phyloP scores from a whole-genome alignment of 225 moss, liverwort and hornwort genomes.

The Ulota crispa region DNA sequence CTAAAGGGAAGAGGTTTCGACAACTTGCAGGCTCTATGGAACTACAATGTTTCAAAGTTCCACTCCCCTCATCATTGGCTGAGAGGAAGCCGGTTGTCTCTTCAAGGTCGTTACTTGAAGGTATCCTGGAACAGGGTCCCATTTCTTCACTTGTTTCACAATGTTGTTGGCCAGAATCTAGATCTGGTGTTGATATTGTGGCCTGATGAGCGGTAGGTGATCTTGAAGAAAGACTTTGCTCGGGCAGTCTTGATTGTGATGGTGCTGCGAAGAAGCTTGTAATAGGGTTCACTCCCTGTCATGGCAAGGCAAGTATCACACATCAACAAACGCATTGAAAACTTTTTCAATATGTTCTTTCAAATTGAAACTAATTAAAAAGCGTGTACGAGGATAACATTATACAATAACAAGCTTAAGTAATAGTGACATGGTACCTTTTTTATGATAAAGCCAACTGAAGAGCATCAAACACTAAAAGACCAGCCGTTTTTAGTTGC shows the following conservation, averaged over 20 bases:
- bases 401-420: not conserved
- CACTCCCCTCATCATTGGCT: slow-evolving; percentile 5
- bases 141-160: slow-evolving; percentile 12
- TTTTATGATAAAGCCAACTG: not conserved
- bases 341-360: not conserved
- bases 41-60: slow-evolving; percentile 5
- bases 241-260: slow-evolving; percentile 13
- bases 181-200: slow-evolving; percentile 9
- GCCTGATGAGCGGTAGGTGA: not conserved
- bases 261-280: slow-evolving; percentile 74
- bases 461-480: not conserved
- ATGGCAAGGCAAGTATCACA: slow-evolving; percentile 16
- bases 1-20: slow-evolving; percentile 21
- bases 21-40: slow-evolving; percentile 4
- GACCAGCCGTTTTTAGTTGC: not conserved
- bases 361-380: not conserved
- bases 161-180: not conserved
- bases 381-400: not conserved
- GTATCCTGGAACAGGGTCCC: not conserved
- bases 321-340: not conserved
- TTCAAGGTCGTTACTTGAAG: slow-evolving; percentile 14
- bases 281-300: slow-evolving; percentile 70
- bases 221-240: not conserved
- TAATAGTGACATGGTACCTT: not conserved
- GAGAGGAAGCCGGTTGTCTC: not conserved